Evolutionary conservation across 23 red algal genomes (phyloP).

Genomic region (Pyropia yezoensis): DNA sequence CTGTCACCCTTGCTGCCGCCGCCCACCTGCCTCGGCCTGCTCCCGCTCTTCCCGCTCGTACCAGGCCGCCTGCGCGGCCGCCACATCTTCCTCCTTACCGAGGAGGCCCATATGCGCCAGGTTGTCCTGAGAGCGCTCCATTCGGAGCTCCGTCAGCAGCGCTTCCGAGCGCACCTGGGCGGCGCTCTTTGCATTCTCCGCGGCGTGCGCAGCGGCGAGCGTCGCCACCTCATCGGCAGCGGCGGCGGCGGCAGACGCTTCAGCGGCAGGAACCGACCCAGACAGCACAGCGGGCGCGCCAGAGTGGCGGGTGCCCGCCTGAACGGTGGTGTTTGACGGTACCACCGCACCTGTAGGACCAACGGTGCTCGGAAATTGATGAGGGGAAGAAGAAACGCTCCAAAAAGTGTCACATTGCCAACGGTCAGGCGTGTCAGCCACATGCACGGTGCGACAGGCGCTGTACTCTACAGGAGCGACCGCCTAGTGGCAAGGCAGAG

Average conservation of each 20-base stretch:
- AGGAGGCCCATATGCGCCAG: conserved; percentile 55
- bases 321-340: conserved; percentile 10
- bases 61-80: conserved; percentile 37
- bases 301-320: not conserved
- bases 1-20: too few species aligned
- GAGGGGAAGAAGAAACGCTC: too few species aligned
- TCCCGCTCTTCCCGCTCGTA: too few species aligned
- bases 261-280: conserved; percentile 36
- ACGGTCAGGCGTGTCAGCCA: too few species aligned
- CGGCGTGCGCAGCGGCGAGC: conserved; percentile 61
- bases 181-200: conserved; percentile 77
- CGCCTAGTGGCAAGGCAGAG: too few species aligned
- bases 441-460: too few species aligned
- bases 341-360: conserved; percentile 3
- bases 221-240: conserved; percentile 22
- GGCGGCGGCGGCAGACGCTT: conserved; percentile 21
- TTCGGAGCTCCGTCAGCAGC: conserved; percentile 43
- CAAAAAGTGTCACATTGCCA: too few species aligned
- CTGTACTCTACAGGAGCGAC: too few species aligned
- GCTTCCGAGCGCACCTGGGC: conserved; percentile 77
- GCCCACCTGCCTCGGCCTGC: too few species aligned
- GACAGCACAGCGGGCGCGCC: conserved; percentile 58
- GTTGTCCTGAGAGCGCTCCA: conserved; percentile 71
- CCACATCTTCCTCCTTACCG: conserved; percentile 60
- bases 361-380: too few species aligned